These are phyloP conservation scores for Emericellopsis atlantica DNA, from an alignment of 2,329 filamentous ascomycete genomes.

Conservation along the genomic window DNA sequence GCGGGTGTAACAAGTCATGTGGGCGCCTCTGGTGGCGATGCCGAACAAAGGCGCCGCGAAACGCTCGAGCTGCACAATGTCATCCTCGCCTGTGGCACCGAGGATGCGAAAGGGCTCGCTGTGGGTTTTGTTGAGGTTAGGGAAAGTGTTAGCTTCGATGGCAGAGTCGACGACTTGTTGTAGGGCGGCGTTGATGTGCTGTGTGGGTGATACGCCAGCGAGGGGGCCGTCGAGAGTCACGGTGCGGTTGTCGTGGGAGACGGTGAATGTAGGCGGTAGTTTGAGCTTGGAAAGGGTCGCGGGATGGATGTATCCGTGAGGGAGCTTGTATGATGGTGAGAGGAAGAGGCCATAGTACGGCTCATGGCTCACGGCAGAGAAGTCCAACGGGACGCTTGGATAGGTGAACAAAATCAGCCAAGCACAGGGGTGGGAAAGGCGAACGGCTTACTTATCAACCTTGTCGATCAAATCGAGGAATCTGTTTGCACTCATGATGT, in stretches of 20 bases:
- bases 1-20: conserved; percentile 50
- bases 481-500: neutral
- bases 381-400: conserved; percentile 31
- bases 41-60: conserved; percentile 53
- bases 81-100: conserved; percentile 16
- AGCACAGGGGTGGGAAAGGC: neutral
- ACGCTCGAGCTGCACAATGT: conserved; percentile 39
- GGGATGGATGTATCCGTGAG: conserved; percentile 37
- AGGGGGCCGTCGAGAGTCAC: conserved; percentile 18
- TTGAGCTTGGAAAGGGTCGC: conserved; percentile 31
- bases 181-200: conserved; percentile 23
- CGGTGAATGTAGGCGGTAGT: conserved; percentile 25
- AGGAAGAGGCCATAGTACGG: conserved; percentile 33
- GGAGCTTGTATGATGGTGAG: conserved; percentile 23
- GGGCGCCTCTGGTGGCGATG: conserved; percentile 50
- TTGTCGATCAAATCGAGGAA: conserved; percentile 7
- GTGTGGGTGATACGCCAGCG: conserved; percentile 3
- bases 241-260: conserved; percentile 16
- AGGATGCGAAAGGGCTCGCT: conserved; percentile 29
- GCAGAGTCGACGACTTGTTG: conserved; percentile 24
- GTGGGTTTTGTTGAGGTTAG: conserved; percentile 22
- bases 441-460: conserved; percentile 5
- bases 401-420: conserved; percentile 24
- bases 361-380: conserved; percentile 16
- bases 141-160: conserved; percentile 21